Evolutionary conservation across 2,329 filamentous ascomycete genomes (phyloP), one percentile per base, ranked within the genome.

Genomic region (Rhytidhysteron rufulum): DNA sequence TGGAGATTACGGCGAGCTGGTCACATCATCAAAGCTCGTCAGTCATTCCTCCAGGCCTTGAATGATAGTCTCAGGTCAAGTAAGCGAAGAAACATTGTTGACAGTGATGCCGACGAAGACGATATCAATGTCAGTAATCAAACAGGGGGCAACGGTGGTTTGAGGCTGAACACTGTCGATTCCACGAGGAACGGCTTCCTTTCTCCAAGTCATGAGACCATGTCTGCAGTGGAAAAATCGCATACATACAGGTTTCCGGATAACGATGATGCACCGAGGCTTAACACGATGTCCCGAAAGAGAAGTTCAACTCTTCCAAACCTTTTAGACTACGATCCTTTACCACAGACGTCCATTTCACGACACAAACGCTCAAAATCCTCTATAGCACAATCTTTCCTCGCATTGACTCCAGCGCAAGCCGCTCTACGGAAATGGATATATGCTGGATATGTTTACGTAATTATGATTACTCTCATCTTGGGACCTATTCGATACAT

Each of bases 381-480:
- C 18, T 43, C 37, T 3, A 59, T 60, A 16, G 57, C 54, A 4
- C 79, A 84, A 20, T 80, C 86, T 1, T 95, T 89, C 56, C 79
- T 94, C 48, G 82, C 84, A 3, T 74, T 97, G 34, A 96, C 91
- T 0, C 78, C 86, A 24, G 73, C 77, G 11, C 86, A 97, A 69
- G 90, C 90, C 2, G 72, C 74, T 4, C 60, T 82, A 9, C 78
- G 88, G 30, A 95, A 90, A 63, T 94, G 88, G 84, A 50, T 85
- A 0, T 97, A 96, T 59, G 88, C 93, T 2, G 63, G 70, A 0
- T 93, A 87, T 56, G 81, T 89, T 15, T 96, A 96, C 61, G 43
- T 73, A 1, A 77, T 80, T 34, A 79, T 94, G 6, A 38, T 83
- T 7, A 55, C 70, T 1, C 78, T 88, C 22, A 79, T 94, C 38